Percentiles rank a stretch among this genome's conserved stretches.
phyloP scores from a whole-genome alignment of 306 rosid species.

The Pueraria montana region DNA sequence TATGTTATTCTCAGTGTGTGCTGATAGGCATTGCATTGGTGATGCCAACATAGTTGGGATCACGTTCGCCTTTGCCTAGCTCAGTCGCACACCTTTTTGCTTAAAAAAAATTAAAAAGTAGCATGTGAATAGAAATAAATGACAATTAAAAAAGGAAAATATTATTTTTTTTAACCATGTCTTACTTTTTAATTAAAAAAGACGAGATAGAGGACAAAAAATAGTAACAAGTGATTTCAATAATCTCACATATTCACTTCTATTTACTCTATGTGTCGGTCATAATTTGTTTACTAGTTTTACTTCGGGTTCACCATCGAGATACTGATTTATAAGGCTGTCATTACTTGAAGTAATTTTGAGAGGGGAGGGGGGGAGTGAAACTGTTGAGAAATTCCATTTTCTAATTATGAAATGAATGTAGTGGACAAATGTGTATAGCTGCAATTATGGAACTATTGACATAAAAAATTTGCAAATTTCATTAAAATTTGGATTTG shows the following conservation, averaged over 20 bases:
- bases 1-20: too few species aligned
- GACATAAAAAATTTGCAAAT: background rate
- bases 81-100: too few species aligned
- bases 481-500: background rate
- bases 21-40: too few species aligned
- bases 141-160: background rate
- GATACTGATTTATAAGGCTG: background rate
- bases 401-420: background rate
- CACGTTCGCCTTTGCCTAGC: too few species aligned
- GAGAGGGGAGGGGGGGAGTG: background rate
- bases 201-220: background rate
- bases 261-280: too few species aligned
- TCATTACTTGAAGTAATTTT: background rate
- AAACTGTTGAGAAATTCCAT: background rate
- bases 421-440: background rate
- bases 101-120: background rate
- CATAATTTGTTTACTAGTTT: background rate
- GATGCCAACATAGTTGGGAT: too few species aligned
- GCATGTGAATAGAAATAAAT: background rate
- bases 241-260: background rate
- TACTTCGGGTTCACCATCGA: background rate
- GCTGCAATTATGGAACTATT: background rate
- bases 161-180: background rate
- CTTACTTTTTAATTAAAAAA: background rate
- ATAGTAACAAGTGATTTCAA: background rate